These are phyloP conservation scores for Trichoderma asperellum DNA, from an alignment of 2,329 filamentous ascomycete species.

Conservation along the genomic window DNA sequence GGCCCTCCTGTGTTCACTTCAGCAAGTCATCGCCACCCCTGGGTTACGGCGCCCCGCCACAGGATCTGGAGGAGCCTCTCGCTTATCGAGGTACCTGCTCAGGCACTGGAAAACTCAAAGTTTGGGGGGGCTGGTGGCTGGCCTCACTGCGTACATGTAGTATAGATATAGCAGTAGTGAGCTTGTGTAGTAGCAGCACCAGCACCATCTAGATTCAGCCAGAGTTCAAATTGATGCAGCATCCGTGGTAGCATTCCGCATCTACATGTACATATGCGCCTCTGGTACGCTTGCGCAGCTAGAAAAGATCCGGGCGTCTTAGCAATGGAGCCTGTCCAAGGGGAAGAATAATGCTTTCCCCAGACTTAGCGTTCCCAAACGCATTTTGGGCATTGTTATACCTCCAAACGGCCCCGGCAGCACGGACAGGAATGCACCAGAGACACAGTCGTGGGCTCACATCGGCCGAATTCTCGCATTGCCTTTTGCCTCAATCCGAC, in stretches of 20 bases:
- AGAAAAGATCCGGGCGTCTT: not conserved
- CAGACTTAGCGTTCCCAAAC: not conserved
- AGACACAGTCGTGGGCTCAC: not conserved
- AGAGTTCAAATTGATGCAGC: not conserved
- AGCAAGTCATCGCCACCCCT: conserved; percentile 24
- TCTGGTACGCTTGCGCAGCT: not conserved
- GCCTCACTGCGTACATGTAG: not conserved
- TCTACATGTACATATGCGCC: not conserved
- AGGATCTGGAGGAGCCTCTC: conserved; percentile 21
- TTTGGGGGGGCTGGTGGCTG: not conserved
- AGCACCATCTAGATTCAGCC: not conserved
- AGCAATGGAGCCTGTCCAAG: not conserved
- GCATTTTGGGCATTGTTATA: conserved; percentile 19
- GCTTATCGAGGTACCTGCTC: conserved; percentile 23
- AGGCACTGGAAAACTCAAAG: not conserved
- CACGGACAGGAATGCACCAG: conserved; percentile 12
- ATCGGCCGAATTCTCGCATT: not conserved
- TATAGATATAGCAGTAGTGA: too few relatives aligned
- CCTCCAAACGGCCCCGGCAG: not conserved
- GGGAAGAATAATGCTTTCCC: not conserved
- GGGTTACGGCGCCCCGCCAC: conserved; percentile 12
- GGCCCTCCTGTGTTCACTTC: conserved; percentile 27
- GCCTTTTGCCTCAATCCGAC: not conserved
- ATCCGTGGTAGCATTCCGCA: not conserved
- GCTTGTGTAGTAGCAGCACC: not conserved